Percentiles rank a stretch among this genome's conserved stretches.
Conservation (phyloP, 805 yeast genomes). For the Wickerhamomyces alni region DNA sequence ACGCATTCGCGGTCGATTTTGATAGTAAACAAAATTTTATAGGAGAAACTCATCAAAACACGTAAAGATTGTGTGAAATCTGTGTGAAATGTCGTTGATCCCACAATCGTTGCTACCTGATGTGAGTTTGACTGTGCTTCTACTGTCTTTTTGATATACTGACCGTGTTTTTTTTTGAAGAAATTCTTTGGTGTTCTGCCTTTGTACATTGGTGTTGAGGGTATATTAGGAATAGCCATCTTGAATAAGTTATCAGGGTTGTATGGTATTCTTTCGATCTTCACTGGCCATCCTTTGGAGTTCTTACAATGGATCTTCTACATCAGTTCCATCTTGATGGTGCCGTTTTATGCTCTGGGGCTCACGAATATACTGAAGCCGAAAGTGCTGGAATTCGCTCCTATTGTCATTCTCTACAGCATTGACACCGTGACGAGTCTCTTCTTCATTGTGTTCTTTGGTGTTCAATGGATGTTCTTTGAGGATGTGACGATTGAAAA, state of each 20-base stretch:
- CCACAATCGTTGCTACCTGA: conserved; percentile 9
- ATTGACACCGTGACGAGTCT: conserved; percentile 63
- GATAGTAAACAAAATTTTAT: no score
- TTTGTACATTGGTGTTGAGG: conserved; percentile 81
- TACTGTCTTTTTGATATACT: conserved; percentile 2
- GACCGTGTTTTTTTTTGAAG: conserved; percentile 26
- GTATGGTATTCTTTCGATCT: conserved; percentile 77
- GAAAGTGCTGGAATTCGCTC: conserved; percentile 53
- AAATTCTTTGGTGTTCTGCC: conserved; percentile 70
- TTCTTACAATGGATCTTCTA: conserved; percentile 81
- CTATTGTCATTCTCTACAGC: conserved; percentile 56
- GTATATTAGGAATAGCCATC: conserved; percentile 66
- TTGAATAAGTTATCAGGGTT: conserved; percentile 86
- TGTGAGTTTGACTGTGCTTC: conserved; percentile 3
- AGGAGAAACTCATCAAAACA: no score
- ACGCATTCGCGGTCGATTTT: no score
- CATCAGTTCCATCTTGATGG: conserved; percentile 50
- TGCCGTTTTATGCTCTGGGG: conserved; percentile 64
- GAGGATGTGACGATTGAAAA: conserved; percentile 27
- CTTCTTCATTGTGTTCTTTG: conserved; percentile 68
- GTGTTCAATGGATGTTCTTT: conserved; percentile 67
- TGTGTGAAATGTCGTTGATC: not conserved
- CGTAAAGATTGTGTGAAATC: not conserved
- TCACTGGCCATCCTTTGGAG: conserved; percentile 85
- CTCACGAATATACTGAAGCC: conserved; percentile 44